Evolutionary conservation across 176 grass and related monocot species (phyloP), one percentile per base, ranked within the genome.

Genomic region (Rhynchospora breviuscula): DNA sequence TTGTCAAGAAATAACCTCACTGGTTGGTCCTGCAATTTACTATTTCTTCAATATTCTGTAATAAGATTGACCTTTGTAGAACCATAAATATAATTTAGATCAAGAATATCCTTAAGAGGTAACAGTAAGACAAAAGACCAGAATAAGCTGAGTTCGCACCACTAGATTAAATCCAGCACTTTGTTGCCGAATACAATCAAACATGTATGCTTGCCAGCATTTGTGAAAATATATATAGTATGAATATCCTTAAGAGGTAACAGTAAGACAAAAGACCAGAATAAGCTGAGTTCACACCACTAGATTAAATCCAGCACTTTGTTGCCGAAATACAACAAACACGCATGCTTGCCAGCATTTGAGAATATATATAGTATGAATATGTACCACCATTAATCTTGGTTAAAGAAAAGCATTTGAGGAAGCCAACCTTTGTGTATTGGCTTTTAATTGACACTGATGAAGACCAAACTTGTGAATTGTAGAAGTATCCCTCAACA

Each of bases 1-100:
- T 84, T 83, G 58, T 98, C 92, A 87, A 98, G 87, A 80, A 86
- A 93, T 85, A 98, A 83, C 59, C 90, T 98, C 69, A 89, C 85
- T 85, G 96, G 93, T 73, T 89, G 86, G 81, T 89, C 93, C 96
- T 98, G 91, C 49, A 68, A 81, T 83, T 76, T 81, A 63, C 9
- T 13, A 63, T 21, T 81, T 63, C 54, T 61, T 44, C 10, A 81
- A 63, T 53, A 53, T 54, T 76, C 54, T 29, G 9, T 54, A 81
- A 61, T 78, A 63, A 46, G 45, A 45, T 61, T 18, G 31, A 61
- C 43, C 15, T 63, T 15, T 12, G 26, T 3, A 67, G 10, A 82
- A 4, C 49, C 31, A 78, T 18, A 35, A 79, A 79, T 44, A 44
- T 69, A 33, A 79, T 33, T 58, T 79, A 79, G 10, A 57, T 43